Conservation (phyloP, 2,329 filamentous ascomycete genomes). For the Pseudogymnoascus verrucosus region DNA sequence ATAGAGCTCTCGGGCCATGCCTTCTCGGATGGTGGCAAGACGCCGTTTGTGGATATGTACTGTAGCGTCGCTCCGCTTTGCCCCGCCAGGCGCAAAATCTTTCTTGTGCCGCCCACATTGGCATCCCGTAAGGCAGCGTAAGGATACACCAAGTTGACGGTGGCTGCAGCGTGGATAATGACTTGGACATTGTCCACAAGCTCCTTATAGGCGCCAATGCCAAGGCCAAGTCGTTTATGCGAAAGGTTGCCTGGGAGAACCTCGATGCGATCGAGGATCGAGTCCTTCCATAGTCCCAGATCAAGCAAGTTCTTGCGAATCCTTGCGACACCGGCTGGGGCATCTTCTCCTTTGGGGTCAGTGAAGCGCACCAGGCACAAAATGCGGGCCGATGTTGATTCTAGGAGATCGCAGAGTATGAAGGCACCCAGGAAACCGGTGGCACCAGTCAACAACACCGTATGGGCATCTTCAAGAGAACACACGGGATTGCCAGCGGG, state of each 20-base stretch:
- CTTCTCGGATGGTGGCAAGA: conserved; percentile 60
- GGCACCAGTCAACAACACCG: conserved; percentile 64
- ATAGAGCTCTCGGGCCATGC: conserved; percentile 66
- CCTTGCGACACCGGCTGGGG: conserved; percentile 60
- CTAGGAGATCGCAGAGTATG: conserved; percentile 59
- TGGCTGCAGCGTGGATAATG: conserved; percentile 69
- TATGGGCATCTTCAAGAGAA: conserved; percentile 56
- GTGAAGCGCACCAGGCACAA: conserved; percentile 67
- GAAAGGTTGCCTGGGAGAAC: conserved; percentile 67
- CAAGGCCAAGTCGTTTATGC: conserved; percentile 59
- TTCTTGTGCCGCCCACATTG: conserved; percentile 72
- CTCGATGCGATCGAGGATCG: conserved; percentile 69
- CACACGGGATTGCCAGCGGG: conserved; percentile 45
- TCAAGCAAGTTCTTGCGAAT: conserved; percentile 72
- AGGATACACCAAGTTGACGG: conserved; percentile 73
- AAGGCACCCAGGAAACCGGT: conserved; percentile 73
- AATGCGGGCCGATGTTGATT: conserved; percentile 60
- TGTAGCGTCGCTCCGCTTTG: conserved; percentile 63
- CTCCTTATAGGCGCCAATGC: conserved; percentile 55
- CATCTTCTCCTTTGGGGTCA: conserved; percentile 56
- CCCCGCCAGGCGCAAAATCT: conserved; percentile 64
- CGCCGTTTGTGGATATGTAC: conserved; percentile 73
- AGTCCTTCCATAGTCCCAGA: conserved; percentile 68
- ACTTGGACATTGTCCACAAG: conserved; percentile 60
- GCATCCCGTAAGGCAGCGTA: conserved; percentile 67